Evolutionary conservation across 352 stramenopile species (phyloP).

Genomic region (Phytophthora brassicae): DNA sequence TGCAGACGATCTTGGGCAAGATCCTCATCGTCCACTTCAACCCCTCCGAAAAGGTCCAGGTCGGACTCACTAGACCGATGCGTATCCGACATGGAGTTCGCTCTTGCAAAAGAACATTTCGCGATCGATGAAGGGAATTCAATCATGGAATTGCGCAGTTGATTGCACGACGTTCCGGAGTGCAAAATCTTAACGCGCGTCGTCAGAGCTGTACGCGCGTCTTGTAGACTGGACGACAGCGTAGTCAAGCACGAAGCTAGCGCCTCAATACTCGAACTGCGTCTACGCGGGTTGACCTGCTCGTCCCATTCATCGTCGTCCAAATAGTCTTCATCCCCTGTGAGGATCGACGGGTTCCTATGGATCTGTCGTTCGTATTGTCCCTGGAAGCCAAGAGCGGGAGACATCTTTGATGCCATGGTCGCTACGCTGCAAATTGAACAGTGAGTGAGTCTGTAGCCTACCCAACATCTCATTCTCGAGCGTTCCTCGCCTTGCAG

Average conservation of each 20-base stretch:
- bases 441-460: constrained; percentile 8
- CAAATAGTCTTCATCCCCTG: constrained; percentile 4
- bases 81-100: constrained; percentile 17
- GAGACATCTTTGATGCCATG: constrained; percentile 14
- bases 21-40: constrained; percentile 2
- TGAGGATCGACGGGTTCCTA: constrained; percentile 15
- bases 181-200: neutral
- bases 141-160: constrained; percentile 16
- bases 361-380: constrained; percentile 9
- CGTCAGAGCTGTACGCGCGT: neutral
- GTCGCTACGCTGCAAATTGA: neutral
- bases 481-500: neutral
- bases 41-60: constrained; percentile 11
- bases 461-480: too few relatives aligned
- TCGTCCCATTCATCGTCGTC: constrained; percentile 22
- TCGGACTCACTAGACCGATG: constrained; percentile 16
- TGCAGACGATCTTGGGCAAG: neutral
- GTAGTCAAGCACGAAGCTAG: constrained; percentile 14
- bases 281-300: neutral
- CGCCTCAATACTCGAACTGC: constrained; percentile 15
- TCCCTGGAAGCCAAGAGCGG: constrained; percentile 10
- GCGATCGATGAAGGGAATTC: neutral
- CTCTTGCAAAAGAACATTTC: neutral
- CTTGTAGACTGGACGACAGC: constrained; percentile 14
- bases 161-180: neutral